A percentile compares a stretch with the other conserved stretches of the same genome.
These are phyloP conservation scores for Prunus mume DNA, from an alignment of 306 rosid genomes.

Conservation along the genomic window DNA sequence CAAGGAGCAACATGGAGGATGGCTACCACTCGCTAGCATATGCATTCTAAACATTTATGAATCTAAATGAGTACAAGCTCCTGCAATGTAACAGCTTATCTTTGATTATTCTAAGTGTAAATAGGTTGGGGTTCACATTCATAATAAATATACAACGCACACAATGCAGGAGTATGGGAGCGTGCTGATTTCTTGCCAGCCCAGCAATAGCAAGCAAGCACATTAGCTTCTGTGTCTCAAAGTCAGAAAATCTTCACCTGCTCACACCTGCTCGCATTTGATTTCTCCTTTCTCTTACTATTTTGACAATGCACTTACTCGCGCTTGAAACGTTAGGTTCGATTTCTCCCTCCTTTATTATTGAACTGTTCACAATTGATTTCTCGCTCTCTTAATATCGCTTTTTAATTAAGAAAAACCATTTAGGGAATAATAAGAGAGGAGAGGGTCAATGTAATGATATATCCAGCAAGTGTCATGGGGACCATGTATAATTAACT, in stretches of 20 bases:
- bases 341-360: too few relatives aligned
- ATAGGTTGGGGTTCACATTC: background rate
- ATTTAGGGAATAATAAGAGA: background rate
- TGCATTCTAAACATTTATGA: background rate
- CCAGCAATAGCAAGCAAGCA: slow-evolving; percentile 1
- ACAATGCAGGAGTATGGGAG: background rate
- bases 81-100: slow-evolving; percentile 1
- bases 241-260: slow-evolving; percentile 2
- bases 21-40: background rate
- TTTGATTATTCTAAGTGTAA: background rate
- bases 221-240: background rate
- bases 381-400: too few relatives aligned
- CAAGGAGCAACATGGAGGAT: background rate
- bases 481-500: slow-evolving; percentile 21
- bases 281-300: too few relatives aligned
- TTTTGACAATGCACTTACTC: too few relatives aligned
- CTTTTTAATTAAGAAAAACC: too few relatives aligned
- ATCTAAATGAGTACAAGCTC: background rate
- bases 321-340: too few relatives aligned
- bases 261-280: too few relatives aligned
- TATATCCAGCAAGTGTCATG: background rate
- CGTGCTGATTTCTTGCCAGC: slow-evolving; percentile 5
- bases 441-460: background rate
- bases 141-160: background rate
- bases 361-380: too few relatives aligned